These are phyloP conservation scores for Leucogyrophana mollusca DNA, from an alignment of 768 basidiomycete species.

Conservation along the genomic window DNA sequence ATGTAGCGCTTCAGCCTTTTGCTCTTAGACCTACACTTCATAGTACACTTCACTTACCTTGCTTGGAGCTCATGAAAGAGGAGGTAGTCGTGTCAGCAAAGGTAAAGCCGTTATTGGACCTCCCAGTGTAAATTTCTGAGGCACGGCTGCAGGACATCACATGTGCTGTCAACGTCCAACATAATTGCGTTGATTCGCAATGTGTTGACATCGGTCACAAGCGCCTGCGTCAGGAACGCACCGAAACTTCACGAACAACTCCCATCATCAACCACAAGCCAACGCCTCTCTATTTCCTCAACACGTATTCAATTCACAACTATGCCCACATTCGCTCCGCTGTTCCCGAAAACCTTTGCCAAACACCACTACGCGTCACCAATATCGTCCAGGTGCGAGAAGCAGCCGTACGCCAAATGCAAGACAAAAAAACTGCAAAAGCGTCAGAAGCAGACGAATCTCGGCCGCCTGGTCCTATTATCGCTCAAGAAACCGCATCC, in stretches of 20 bases:
- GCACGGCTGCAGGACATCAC: background rate
- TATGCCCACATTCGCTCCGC: conserved; percentile 6
- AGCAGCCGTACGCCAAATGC: background rate
- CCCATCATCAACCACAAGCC: background rate
- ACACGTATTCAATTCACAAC: conserved; percentile 10
- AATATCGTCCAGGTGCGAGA: background rate
- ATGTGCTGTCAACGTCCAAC: background rate
- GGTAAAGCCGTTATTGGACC: background rate
- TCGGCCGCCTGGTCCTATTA: no score
- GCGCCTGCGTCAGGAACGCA: conserved; percentile 2
- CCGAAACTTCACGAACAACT: background rate
- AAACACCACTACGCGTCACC: background rate
- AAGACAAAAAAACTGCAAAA: background rate
- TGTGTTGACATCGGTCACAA: background rate
- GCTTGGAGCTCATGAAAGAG: background rate
- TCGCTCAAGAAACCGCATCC: no score
- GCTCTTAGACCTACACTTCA: background rate
- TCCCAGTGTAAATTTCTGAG: background rate
- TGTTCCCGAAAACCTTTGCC: background rate
- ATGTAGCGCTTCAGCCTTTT: background rate
- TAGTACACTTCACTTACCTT: background rate
- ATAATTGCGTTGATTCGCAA: background rate
- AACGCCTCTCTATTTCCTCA: conserved; percentile 7
- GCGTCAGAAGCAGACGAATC: no score
- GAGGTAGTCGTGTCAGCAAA: background rate